These are phyloP conservation scores for Lanmaoa rubissima DNA, from an alignment of 768 basidiomycete species.

Conservation along the genomic window DNA sequence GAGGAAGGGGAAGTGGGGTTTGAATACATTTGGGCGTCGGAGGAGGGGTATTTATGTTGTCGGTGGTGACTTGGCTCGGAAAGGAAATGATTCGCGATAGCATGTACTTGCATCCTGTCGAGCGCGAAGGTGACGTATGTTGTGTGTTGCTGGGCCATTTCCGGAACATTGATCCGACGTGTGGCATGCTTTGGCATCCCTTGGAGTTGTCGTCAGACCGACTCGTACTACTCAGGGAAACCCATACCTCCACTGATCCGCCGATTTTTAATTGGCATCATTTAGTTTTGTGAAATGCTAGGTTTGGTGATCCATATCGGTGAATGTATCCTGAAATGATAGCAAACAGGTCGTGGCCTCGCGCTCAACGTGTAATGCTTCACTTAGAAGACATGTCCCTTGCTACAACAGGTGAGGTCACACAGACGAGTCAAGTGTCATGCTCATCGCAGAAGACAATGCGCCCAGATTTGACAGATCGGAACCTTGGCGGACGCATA, in stretches of 20 bases:
- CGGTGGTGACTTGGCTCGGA: background rate
- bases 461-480: background rate
- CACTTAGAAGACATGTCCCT: background rate
- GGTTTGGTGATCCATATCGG: too few relatives aligned
- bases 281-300: background rate
- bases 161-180: background rate
- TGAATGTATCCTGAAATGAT: too few relatives aligned
- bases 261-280: background rate
- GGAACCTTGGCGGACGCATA: background rate
- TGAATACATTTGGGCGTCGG: background rate
- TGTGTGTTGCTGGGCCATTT: background rate
- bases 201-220: background rate
- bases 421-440: background rate
- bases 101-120: background rate
- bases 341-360: background rate
- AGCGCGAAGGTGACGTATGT: constrained; percentile 11
- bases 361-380: background rate
- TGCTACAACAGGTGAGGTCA: background rate
- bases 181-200: constrained; percentile 8
- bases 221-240: background rate
- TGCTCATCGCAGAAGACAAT: background rate
- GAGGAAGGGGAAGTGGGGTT: background rate
- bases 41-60: constrained; percentile 25
- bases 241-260: background rate
- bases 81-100: constrained; percentile 14